Conservation (phyloP, 2,329 filamentous ascomycete species). For the Dactylellina haptotyla region DNA sequence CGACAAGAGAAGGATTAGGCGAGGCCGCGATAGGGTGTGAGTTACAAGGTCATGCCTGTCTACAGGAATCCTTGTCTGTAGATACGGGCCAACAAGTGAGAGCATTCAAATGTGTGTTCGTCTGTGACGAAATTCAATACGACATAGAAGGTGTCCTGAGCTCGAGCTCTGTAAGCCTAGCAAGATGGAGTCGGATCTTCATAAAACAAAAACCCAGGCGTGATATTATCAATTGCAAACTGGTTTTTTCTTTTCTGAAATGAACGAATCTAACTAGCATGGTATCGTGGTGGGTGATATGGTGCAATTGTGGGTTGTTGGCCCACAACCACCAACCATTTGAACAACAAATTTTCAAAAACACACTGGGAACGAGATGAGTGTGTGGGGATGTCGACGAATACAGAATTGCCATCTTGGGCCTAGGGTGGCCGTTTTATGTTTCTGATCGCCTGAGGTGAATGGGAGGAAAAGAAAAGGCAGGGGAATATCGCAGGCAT, state of each 20-base stretch:
- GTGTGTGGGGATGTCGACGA: constrained; percentile 11
- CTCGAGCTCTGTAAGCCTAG: constrained; percentile 3
- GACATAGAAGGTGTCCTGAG: constrained; percentile 15
- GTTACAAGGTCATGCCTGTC: constrained; percentile 38
- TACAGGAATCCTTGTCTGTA: constrained; percentile 18
- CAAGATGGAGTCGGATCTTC: constrained; percentile 14
- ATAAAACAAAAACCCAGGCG: constrained; percentile 9
- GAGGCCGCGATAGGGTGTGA: constrained; percentile 21
- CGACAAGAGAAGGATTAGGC: constrained; percentile 38
- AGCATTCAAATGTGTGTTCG: not conserved
- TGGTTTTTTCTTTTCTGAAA: not conserved
- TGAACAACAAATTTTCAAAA: constrained; percentile 6
- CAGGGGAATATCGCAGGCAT: constrained; percentile 9
- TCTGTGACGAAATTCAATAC: constrained; percentile 5
- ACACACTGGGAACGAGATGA: not conserved
- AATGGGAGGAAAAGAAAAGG: constrained; percentile 33
- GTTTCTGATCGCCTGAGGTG: constrained; percentile 34
- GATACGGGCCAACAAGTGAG: not conserved
- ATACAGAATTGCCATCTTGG: constrained; percentile 15
- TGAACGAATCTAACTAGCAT: constrained; percentile 7
- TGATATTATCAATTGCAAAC: constrained; percentile 15
- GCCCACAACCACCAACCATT: constrained; percentile 2
- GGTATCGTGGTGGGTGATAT: not conserved
- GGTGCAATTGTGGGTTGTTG: constrained; percentile 15
- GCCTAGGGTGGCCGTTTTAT: constrained; percentile 36